Evolutionary conservation across 2,329 filamentous ascomycete species (phyloP), one percentile per base, ranked within the genome.

Genomic region (Dothideomycetes sp.): DNA sequence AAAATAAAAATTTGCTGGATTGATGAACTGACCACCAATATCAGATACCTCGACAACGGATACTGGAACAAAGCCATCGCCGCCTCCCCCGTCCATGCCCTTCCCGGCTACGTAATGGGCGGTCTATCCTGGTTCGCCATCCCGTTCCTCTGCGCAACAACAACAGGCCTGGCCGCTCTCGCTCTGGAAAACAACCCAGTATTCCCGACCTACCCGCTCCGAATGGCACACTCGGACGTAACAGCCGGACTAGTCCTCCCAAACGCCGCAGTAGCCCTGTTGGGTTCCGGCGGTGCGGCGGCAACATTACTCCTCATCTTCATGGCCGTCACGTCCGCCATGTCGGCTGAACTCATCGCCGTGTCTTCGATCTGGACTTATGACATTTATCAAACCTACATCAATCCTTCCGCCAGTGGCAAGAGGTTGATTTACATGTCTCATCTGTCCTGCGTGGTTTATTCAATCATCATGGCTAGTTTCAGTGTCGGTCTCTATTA

Each of bases 1-100:
- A n/a, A n/a, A n/a, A n/a, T n/a, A n/a, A n/a, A n/a, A n/a, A n/a
- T n/a, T n/a, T n/a, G n/a, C n/a, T n/a, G n/a, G n/a, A n/a, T n/a
- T n/a, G n/a, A n/a, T n/a, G n/a, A n/a, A n/a, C n/a, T n/a, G n/a
- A n/a, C n/a, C n/a, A n/a, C n/a, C n/a, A n/a, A n/a, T n/a, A n/a
- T n/a, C n/a, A n/a, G n/a, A n/a, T 41, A 33, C 30, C 37, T 41
- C 48, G 23, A 53, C 37, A 47, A 56, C 16, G 54, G 82, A 12
- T 94, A 93, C 66, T 94, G 87, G 64, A 91, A 94, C 70, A 94
- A 94, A 62, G 87, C 86, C 12, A 94, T 94, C 53, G 85, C 88
- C 5, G 86, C 88, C 0, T 82, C 78, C 16, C 86, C 86, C 1
- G 82, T 89, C 0, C 79, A 89, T 28, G 88, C 87, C 0, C 74